These are phyloP conservation scores for Xylaria sp. DNA, from an alignment of 2,329 filamentous ascomycete genomes.

Conservation along the genomic window DNA sequence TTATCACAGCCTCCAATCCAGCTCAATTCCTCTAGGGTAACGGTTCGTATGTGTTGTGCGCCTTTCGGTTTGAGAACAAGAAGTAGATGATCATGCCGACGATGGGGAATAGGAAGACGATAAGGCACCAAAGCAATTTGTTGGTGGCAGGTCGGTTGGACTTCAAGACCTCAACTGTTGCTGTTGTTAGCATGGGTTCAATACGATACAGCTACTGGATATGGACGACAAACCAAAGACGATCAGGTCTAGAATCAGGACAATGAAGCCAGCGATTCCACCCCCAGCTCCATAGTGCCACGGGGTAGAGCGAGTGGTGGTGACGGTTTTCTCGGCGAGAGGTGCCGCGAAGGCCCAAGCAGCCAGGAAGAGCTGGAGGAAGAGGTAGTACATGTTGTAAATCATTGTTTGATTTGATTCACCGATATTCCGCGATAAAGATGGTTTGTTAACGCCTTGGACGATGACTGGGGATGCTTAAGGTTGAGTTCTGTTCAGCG, in stretches of 20 bases:
- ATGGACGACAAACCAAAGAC: slow-evolving; percentile 65
- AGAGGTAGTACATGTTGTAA: slow-evolving; percentile 53
- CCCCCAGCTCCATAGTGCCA: slow-evolving; percentile 72
- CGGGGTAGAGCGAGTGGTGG: slow-evolving; percentile 54
- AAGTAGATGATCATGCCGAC: slow-evolving; percentile 71
- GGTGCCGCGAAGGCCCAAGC: slow-evolving; percentile 62
- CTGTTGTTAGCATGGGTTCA: slow-evolving; percentile 18
- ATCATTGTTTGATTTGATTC: slow-evolving; percentile 43
- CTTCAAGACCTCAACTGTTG: slow-evolving; percentile 71
- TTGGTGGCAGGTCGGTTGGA: slow-evolving; percentile 67
- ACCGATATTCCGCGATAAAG: background rate
- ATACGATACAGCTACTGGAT: background rate
- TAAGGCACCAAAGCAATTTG: slow-evolving; percentile 71
- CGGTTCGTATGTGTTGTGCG: slow-evolving; percentile 57
- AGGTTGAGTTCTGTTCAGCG: too few relatives aligned
- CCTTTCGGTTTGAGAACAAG: slow-evolving; percentile 70
- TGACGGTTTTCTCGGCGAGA: slow-evolving; percentile 52
- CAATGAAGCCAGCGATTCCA: slow-evolving; percentile 69
- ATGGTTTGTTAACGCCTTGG: background rate
- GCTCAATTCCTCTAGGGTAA: slow-evolving; percentile 19
- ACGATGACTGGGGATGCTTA: background rate
- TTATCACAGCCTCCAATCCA: background rate
- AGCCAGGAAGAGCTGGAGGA: slow-evolving; percentile 65
- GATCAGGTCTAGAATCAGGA: slow-evolving; percentile 71
- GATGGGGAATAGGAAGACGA: slow-evolving; percentile 73